Base-by-base conservation (phyloP, 2,329 filamentous ascomycete genomes). In the Cercospora sojina region DNA sequence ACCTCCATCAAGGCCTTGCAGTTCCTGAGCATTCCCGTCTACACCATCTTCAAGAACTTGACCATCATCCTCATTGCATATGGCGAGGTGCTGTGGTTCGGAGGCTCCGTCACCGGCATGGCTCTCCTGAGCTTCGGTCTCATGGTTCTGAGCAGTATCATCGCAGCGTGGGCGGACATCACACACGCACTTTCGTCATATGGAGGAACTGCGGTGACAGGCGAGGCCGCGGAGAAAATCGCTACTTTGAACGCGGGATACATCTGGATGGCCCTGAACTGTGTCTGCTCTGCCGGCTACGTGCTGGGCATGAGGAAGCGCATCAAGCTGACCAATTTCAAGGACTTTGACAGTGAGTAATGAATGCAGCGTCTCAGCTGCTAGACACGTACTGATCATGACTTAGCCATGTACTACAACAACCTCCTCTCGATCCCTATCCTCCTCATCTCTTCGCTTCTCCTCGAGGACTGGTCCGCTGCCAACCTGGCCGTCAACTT, bases 1-100 rank as follows among this genome's bases (percentile, higher is more conserved):
- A 98, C 95, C 64, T 90, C 92, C 76, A 95, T 92, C 76, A 97
- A 97, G 83, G 93, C 95, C 20, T 88, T 99, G 55, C 93, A 97
- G 81, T 98, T 90, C 81, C 90, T 99, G 68, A 97, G 93, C 32
- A 96, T 99, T 64, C 95, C 95, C 25, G 95, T 99, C 27, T 99
- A 99, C 83, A 99, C 95, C 64, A 99, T 99, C 79, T 99, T 99
- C 87, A 99, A 99, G 87, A 99, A 99, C 83, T 81, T 99, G 83
- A 98, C 95, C 68, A 99, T 96, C 79, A 98, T 99, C 75, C 88
- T 98, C 71, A 99, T 98, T 76, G 95, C 95, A 64, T 99, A 99
- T 74, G 95, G 95, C 73, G 95, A 99, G 82, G 94, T 99, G 31
- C 86, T 99, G 62, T 98, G 94, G 93, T 99, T 99, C 74, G 95